These are phyloP conservation scores for Patellaria atrata DNA, from an alignment of 495 filamentous ascomycete genomes.

Conservation along the genomic window DNA sequence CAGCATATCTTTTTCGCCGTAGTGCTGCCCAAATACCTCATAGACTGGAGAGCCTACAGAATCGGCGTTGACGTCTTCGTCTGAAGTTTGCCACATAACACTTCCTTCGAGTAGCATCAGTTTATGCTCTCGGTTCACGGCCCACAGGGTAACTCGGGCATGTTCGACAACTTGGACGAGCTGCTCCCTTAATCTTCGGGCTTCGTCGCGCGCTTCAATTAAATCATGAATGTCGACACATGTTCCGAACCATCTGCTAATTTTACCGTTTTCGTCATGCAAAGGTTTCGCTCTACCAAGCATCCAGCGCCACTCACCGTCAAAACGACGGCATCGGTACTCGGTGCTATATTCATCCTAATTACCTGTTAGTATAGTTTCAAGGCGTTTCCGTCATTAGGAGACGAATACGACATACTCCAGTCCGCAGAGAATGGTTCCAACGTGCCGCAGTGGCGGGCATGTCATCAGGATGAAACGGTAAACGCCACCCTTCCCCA, in stretches of 20 bases:
- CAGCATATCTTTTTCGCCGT: conserved; percentile 27
- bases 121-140: conserved; percentile 39
- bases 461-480: conserved; percentile 45
- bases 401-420: conserved; percentile 15
- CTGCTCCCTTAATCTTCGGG: conserved; percentile 44
- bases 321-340: conserved; percentile 46
- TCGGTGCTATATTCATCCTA: conserved; percentile 45
- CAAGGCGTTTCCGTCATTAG: neutral
- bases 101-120: conserved; percentile 50
- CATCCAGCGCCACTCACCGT: conserved; percentile 61
- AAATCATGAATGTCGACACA: conserved; percentile 54
- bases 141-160: conserved; percentile 53
- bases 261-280: conserved; percentile 42
- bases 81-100: conserved; percentile 34
- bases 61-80: conserved; percentile 3
- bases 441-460: conserved; percentile 34
- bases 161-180: conserved; percentile 54
- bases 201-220: conserved; percentile 43
- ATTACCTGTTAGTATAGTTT: too few relatives aligned
- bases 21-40: conserved; percentile 35
- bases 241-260: conserved; percentile 62
- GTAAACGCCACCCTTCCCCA: conserved; percentile 29
- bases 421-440: conserved; percentile 44
- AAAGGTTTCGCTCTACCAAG: conserved; percentile 49
- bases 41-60: conserved; percentile 43